Evolutionary conservation across 257 asterid genomes (phyloP).

Genomic region (Buddleja alternifolia): DNA sequence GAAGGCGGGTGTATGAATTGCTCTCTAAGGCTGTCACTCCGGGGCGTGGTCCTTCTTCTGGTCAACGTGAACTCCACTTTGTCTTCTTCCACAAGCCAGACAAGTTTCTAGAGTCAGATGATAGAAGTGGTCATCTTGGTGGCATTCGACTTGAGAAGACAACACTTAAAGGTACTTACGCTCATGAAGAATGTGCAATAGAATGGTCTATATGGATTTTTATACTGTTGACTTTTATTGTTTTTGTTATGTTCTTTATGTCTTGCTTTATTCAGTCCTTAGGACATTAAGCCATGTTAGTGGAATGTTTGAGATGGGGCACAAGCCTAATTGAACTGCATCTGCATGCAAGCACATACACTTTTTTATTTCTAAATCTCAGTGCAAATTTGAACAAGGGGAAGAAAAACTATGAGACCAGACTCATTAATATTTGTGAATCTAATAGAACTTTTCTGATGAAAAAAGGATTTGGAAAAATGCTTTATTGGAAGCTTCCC

Average conservation of each 20-base stretch:
- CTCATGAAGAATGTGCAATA: not conserved
- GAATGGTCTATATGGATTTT: not conserved
- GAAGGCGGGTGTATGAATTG: constrained; percentile 83
- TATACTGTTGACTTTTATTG: not conserved
- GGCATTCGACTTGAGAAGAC: constrained; percentile 83
- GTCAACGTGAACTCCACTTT: constrained; percentile 82
- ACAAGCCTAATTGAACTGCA: too few species aligned
- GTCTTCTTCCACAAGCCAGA: constrained; percentile 85
- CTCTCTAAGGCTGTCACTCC: constrained; percentile 71
- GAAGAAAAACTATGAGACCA: not conserved
- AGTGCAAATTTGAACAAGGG: not conserved
- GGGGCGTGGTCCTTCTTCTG: constrained; percentile 38
- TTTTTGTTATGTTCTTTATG: constrained; percentile 8
- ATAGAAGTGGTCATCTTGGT: constrained; percentile 56
- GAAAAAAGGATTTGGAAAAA: not conserved
- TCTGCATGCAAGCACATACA: not conserved
- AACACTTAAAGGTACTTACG: constrained; percentile 56
- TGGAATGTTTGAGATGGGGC: too few species aligned
- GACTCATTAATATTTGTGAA: not conserved
- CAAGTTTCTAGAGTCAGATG: constrained; percentile 62
- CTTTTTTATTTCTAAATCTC: not conserved
- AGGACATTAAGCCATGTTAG: too few species aligned
- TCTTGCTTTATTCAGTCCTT: too few species aligned
- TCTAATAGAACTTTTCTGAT: not conserved
- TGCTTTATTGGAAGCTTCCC: too few species aligned